Evolutionary conservation across 768 basidiomycete species (phyloP).

Genomic region (Suillus americanus): DNA sequence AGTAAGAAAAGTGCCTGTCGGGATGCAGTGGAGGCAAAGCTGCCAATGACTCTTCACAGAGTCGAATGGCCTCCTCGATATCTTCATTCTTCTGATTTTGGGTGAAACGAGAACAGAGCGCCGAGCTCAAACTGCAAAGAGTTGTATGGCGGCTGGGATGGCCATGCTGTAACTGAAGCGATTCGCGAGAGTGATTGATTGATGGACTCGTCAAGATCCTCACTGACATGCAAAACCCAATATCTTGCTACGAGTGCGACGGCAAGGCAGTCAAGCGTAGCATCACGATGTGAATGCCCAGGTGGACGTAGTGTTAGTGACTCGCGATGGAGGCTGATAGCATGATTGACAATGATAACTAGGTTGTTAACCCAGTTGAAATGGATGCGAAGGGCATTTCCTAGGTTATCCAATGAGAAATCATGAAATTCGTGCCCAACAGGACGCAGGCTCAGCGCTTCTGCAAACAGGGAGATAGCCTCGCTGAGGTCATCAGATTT

Average conservation of each 20-base stretch:
- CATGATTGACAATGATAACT: too few relatives aligned
- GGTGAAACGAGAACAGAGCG: background rate
- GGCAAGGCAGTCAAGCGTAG: background rate
- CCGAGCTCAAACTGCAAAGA: background rate
- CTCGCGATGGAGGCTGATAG: background rate
- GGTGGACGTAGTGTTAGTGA: background rate
- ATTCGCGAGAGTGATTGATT: too few relatives aligned
- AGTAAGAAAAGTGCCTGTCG: too few relatives aligned
- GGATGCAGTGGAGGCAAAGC: background rate
- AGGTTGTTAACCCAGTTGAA: too few relatives aligned
- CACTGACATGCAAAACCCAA: background rate
- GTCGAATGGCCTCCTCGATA: background rate
- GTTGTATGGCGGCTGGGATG: fast-evolving
- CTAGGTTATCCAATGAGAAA: background rate
- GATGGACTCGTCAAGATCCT: background rate
- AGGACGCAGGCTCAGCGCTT: background rate
- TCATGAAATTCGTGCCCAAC: background rate
- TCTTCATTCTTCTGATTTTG: background rate
- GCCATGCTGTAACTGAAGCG: background rate
- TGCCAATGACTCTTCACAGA: background rate
- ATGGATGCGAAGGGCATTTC: fast-evolving
- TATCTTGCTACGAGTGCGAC: background rate
- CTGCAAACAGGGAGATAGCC: background rate
- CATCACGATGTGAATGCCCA: background rate
- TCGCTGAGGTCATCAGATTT: background rate